These are phyloP conservation scores for Gaertneriomyces semiglobifer DNA, from an alignment of 192 early-diverging fungal species.

Conservation along the genomic window DNA sequence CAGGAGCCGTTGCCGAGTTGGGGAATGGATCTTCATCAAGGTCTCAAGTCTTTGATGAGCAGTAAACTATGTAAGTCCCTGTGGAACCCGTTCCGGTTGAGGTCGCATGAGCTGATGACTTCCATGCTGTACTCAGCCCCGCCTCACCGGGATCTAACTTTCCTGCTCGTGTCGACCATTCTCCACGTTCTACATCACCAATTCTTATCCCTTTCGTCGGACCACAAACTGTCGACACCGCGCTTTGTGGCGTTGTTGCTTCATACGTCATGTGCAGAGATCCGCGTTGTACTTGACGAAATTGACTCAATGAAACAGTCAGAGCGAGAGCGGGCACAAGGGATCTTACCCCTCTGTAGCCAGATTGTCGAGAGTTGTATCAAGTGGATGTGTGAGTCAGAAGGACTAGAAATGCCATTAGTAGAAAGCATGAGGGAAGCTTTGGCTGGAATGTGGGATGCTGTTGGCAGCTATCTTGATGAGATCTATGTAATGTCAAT, in stretches of 20 bases:
- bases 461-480: conserved; percentile 13
- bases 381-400: too few relatives aligned
- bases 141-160: conserved; percentile 9
- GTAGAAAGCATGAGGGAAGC: conserved; percentile 10
- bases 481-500: not conserved
- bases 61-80: conserved; percentile 19
- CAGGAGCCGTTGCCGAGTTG: conserved; percentile 9
- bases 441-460: conserved; percentile 8
- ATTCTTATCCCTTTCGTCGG: not conserved
- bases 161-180: conserved; percentile 15
- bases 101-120: not conserved
- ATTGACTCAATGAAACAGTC: not conserved
- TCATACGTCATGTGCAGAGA: conserved; percentile 21
- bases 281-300: conserved; percentile 24
- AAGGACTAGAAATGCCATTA: too few relatives aligned
- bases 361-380: conserved; percentile 20
- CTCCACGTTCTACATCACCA: not conserved
- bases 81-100: not conserved
- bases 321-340: not conserved
- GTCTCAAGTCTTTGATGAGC: conserved; percentile 10
- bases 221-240: conserved; percentile 1
- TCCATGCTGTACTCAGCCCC: not conserved
- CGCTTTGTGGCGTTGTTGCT: conserved; percentile 16
- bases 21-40: conserved; percentile 12
- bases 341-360: conserved; percentile 6